Base-by-base conservation (phyloP, 371 early-diverging fungal genomes). In the Syncephalis plumigaleata region DNA sequence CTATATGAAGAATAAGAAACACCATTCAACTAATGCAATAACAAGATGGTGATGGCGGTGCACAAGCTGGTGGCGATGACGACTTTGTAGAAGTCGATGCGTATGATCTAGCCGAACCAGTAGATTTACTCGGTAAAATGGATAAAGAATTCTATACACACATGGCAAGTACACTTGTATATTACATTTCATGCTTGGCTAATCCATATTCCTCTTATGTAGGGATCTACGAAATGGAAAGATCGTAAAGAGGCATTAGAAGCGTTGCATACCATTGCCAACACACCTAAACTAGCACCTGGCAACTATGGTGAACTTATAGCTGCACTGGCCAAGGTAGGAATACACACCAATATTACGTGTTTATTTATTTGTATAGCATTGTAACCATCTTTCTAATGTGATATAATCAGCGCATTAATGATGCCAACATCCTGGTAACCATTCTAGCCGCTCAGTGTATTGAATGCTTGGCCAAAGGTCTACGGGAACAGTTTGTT, bases 201-300 rank as follows among this genome's bases (percentile, higher is more conserved):
- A 15, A 11, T 43, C 15, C 17, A 18, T 48, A 18, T 40, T 36
- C 20, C 39, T 20, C 9, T 20, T 48, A 43, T 56, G 0, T 54
- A 81, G 73, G 67, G 60, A 1, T 87, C 93, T 2, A 68, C 81
- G 40, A 94, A 93, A 52, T 97, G 98, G 98, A 79, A 91, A 56
- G 94, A 94, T 55, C 72, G 96, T 56, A 87, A 88, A 58, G 95
- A 93, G 49, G 88, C 81, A 0, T 58, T 95, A 37, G 89, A 90
- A 43, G 71, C 61, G 8, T 57, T 97, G 20, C 46, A 81, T 7
- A 70, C 56, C 31, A 49, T 82, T 13, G 65, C 84, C 36, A 81
- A 85, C 48, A 63, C 77, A 2, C 83, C 85, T 1, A 83, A 81
- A 45, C 70, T 92, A 37, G 70, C 74, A 25, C 87, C 87, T 44